These are phyloP conservation scores for Backusella tarrabulga DNA, from an alignment of 192 early-diverging fungal species.

Conservation along the genomic window DNA sequence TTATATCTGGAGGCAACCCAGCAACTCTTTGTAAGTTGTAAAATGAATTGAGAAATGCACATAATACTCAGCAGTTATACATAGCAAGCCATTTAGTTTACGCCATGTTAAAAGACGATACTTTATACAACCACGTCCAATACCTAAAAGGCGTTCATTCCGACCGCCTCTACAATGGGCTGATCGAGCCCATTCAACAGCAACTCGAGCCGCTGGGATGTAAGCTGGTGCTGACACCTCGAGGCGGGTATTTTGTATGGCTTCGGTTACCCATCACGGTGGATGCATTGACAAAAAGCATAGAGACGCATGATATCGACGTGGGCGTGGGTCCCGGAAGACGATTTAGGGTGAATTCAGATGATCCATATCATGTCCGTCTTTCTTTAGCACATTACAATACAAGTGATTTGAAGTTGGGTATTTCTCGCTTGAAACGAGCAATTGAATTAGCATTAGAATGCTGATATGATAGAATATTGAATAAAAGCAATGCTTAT, in stretches of 20 bases:
- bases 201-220: conserved; percentile 30
- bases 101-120: background rate
- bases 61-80: background rate
- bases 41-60: too few relatives aligned
- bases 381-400: conserved; percentile 33
- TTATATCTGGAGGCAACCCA: conserved; percentile 32
- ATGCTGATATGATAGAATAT: too few relatives aligned
- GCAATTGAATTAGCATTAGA: background rate
- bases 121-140: conserved; percentile 11
- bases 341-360: background rate
- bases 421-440: background rate
- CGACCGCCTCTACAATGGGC: conserved; percentile 12
- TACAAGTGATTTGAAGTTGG: conserved; percentile 2
- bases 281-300: background rate
- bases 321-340: background rate
- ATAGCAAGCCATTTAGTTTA: conserved; percentile 14
- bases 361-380: conserved; percentile 10
- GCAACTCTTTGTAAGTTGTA: conserved; percentile 19
- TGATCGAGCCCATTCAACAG: conserved; percentile 15
- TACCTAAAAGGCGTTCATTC: background rate
- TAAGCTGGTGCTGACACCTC: background rate
- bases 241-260: conserved; percentile 40
- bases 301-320: background rate
- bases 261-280: conserved; percentile 16
- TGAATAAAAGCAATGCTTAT: too few relatives aligned